phyloP scores from a whole-genome alignment of 768 basidiomycete genomes.

The Aureoboletus auriporus region DNA sequence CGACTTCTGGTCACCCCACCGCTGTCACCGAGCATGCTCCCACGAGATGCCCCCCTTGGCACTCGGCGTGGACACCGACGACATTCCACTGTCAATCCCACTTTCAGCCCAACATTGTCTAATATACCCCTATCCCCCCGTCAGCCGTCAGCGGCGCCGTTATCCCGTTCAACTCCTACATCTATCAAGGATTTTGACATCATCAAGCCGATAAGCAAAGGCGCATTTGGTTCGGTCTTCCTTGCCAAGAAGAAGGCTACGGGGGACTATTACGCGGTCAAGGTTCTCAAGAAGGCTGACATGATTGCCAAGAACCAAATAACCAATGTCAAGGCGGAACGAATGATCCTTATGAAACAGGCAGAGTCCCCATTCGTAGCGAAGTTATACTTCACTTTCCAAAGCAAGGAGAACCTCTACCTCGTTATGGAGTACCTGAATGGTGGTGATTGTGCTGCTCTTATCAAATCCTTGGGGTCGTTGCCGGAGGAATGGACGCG shows the following conservation, averaged over 20 bases:
- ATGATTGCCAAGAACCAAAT: constrained; percentile 99
- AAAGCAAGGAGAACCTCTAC: constrained; percentile 98
- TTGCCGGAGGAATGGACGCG: constrained; percentile 96
- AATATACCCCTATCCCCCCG: constrained; percentile 79
- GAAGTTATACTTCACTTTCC: constrained; percentile 97
- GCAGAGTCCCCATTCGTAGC: constrained; percentile 98
- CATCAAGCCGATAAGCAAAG: constrained; percentile 98
- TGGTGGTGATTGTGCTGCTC: constrained; percentile 94
- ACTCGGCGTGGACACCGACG: constrained; percentile 61
- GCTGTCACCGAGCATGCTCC: constrained; percentile 54
- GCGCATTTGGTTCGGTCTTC: constrained; percentile 98
- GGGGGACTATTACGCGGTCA: constrained; percentile 99
- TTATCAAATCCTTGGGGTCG: constrained; percentile 92
- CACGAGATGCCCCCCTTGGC: constrained; percentile 44
- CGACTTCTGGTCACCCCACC: constrained; percentile 72
- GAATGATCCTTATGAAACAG: constrained; percentile 99
- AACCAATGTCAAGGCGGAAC: constrained; percentile 98
- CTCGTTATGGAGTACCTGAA: constrained; percentile 99
- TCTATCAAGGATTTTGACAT: constrained; percentile 99
- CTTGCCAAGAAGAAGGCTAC: constrained; percentile 97
- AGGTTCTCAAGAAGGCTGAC: constrained; percentile 99
- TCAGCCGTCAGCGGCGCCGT: constrained; percentile 70
- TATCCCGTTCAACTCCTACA: constrained; percentile 75
- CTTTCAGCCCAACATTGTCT: constrained; percentile 51
- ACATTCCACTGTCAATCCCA: constrained; percentile 65